Conservation (phyloP, 805 yeast genomes). For the Saturnispora hagleri region DNA sequence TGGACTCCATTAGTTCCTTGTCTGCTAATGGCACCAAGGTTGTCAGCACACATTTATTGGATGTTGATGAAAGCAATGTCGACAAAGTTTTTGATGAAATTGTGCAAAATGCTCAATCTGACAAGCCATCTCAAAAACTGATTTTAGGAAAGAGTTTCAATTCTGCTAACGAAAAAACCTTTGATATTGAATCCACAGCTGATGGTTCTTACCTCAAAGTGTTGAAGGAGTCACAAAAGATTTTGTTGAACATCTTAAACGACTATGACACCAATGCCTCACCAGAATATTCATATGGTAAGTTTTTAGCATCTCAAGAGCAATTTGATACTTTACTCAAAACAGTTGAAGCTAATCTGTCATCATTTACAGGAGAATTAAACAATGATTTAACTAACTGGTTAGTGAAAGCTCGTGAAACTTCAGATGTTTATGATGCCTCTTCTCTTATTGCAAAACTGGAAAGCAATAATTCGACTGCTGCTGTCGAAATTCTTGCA, state of each 20-base stretch:
- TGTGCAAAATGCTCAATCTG: slow-evolving; percentile 28
- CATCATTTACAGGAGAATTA: slow-evolving; percentile 40
- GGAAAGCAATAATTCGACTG: slow-evolving; percentile 15
- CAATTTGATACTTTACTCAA: slow-evolving; percentile 37
- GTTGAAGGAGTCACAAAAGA: slow-evolving; percentile 45
- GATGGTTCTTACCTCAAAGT: slow-evolving; percentile 65
- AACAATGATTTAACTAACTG: slow-evolving; percentile 58
- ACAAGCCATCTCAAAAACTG: slow-evolving; percentile 52
- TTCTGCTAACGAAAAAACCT: slow-evolving; percentile 16
- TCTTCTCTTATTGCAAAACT: slow-evolving; percentile 25
- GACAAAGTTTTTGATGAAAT: slow-evolving; percentile 11
- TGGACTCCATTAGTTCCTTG: slow-evolving; percentile 45
- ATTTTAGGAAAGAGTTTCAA: slow-evolving; percentile 41
- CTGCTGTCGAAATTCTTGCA: slow-evolving; percentile 38
- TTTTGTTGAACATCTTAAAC: slow-evolving; percentile 41
- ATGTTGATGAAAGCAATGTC: slow-evolving; percentile 32
- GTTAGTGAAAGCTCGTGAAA: slow-evolving; percentile 45
- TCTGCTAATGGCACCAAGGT: slow-evolving; percentile 40
- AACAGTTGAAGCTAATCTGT: slow-evolving; percentile 36
- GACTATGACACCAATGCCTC: slow-evolving; percentile 50
- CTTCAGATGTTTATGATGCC: slow-evolving; percentile 24
- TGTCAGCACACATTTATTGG: slow-evolving; percentile 46
- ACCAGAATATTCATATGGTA: slow-evolving; percentile 88
- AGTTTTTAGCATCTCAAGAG: slow-evolving; percentile 49
- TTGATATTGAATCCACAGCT: slow-evolving; percentile 53